Base-by-base conservation (phyloP, 805 yeast species). In the Myxozyma mucilagina region DNA sequence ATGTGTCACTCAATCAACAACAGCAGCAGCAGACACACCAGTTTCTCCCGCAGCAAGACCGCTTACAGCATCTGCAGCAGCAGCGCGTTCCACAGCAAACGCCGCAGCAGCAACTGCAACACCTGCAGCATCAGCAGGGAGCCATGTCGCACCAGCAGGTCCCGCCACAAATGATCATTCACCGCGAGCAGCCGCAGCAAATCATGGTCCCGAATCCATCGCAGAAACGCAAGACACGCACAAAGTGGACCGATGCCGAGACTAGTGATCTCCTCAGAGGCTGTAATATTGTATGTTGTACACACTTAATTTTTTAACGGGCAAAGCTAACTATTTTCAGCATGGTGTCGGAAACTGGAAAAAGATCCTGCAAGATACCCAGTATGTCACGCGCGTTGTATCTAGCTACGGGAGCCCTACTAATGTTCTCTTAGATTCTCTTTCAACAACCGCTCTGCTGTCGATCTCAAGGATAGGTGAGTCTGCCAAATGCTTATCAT, bases 391-490 rank as follows among this genome's bases (percentile, higher is more conserved):
- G 7, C 45, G 18, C 18, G 4, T 10, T 16, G 4, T 41, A 9
- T 10, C 18, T 38, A 38, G 20, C 20, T 41, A 8, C 20, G 10
- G 4, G 29, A 4, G 3, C 18, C 20, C 45, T 2, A n/a, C 45
- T 41, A 41, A 41, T 10, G 24, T n/a, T 13, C 10, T 16, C 18
- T 10, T 20, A 60, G 67, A n/a, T 73, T 74, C 64, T 69, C 69
- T 50, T 73, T 78, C 73, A 75, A 76, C 67, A 73, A 75, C 68
- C 73, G 81, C 18, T 77, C 79, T 13, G 80, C 81, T 6, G 80
- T 78, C 32, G 81, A 78, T 59, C 71, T 78, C 50, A 78, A 78
- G 66, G 81, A 78, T 65, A 47, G 69, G 60, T 56, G 24, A 5
- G 55, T 42, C 16, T 1, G 5, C 35, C 9, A 16, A 16, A 9